phyloP scores from a whole-genome alignment of 352 stramenopile species.

The Phytophthora pseudosyringae region DNA sequence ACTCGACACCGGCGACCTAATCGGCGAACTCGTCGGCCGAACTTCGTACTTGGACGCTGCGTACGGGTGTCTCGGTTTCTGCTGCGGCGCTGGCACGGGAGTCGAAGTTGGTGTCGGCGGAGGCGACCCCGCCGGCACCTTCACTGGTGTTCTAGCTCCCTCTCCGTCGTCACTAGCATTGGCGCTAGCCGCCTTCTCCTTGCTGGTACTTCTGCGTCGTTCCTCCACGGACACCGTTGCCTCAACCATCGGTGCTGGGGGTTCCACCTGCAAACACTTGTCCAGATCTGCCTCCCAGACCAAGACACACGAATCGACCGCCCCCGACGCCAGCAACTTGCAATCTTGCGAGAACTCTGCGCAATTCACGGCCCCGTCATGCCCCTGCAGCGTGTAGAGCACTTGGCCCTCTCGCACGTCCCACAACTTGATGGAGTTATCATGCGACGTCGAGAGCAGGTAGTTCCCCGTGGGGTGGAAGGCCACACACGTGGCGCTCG shows the following conservation, averaged over 20 bases:
- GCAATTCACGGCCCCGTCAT: constrained; percentile 74
- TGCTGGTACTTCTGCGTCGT: constrained; percentile 9
- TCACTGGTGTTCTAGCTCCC: background rate
- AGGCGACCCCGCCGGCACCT: constrained; percentile 25
- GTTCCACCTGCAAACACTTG: constrained; percentile 71
- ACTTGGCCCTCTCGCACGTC: constrained; percentile 93
- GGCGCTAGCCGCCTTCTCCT: background rate
- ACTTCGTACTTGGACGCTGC: constrained; percentile 45
- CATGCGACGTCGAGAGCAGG: constrained; percentile 88
- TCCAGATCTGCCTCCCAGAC: constrained; percentile 87
- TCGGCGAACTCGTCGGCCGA: constrained; percentile 20
- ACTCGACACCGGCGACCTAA: constrained; percentile 10
- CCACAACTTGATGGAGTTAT: constrained; percentile 92
- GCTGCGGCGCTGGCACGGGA: constrained; percentile 42
- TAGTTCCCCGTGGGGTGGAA: constrained; percentile 94
- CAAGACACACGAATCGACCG: constrained; percentile 83
- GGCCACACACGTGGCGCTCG: constrained; percentile 73
- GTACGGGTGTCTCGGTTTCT: constrained; percentile 51
- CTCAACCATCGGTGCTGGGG: constrained; percentile 10
- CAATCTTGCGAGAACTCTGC: constrained; percentile 77
- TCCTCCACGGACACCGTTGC: constrained; percentile 8
- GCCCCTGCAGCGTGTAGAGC: constrained; percentile 92
- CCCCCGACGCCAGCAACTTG: constrained; percentile 71
- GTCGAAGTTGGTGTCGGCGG: constrained; percentile 42
- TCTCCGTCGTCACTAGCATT: constrained; percentile 17